Evolutionary conservation across 371 early-diverging fungal genomes (phyloP), one percentile per base, ranked within the genome.

Genomic region (Rhizopus delemar): DNA sequence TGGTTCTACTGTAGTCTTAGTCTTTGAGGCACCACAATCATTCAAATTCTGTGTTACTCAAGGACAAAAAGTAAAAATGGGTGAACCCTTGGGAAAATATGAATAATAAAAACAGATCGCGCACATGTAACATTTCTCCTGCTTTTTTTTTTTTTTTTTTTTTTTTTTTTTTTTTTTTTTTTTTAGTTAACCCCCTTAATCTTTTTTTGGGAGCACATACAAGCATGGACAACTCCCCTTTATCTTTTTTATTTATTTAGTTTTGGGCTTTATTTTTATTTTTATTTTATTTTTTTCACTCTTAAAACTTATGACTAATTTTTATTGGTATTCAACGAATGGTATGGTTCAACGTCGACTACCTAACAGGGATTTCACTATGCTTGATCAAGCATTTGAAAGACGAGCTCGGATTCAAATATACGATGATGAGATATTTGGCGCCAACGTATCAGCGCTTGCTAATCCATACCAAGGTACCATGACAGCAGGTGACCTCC

Each of bases 1-100:
- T 15, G 99, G 99, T 34, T 92, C 92, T 6, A 96, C 98, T 0
- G 87, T 98, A n/a, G 97, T 97, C 5, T 80, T 98, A 15, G 94
- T 98, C 35, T 98, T 97, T 80, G 96, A 96, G 67, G 97, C 96
- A 2, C 98, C 98, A 2, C 53, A 70, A 22, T 63, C 77, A 13
- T 97, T 96, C 73, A 74, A 83, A 69, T 98, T 95, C 71, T 60
- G 66, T 15, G 69, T 95, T 9, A 70, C 83, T 53, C 78, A 83
- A 4, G 92, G 90, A 3, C 89, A 93, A 73, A 78, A 81, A 41
- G 85, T 96, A 36, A 78, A 85, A 59, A 87, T 93, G 83, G 98
- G 98, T 29, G 81, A 95, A 70, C 56, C 86, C 9, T 71, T 97
- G 13, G 97, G 90, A n/a, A 81, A 65, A 5, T 57, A 72, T 53